Conservation (phyloP, 1,284 basidiomycete genomes). For the Trametes versicolor region DNA sequence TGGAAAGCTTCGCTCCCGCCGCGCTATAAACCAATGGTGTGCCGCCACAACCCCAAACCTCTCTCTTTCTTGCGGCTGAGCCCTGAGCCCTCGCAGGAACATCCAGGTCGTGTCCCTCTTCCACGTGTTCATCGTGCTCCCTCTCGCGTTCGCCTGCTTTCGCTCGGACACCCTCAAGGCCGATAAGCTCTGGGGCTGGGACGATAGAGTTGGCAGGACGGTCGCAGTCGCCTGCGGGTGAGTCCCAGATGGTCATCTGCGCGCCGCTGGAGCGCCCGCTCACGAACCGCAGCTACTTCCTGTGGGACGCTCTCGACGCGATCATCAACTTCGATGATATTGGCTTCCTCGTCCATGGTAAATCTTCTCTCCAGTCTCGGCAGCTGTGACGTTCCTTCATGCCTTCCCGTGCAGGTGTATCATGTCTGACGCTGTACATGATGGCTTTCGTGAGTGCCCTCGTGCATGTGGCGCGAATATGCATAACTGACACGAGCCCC, state of each 20-base stretch:
- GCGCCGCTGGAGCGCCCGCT: conserved; percentile 17
- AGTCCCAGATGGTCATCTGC: conserved; percentile 35
- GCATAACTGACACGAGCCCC: not conserved
- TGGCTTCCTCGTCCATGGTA: conserved; percentile 76
- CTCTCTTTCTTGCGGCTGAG: not conserved
- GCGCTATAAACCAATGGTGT: conserved; percentile 65
- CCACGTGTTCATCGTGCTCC: conserved; percentile 62
- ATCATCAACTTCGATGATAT: conserved; percentile 62
- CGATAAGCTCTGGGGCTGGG: conserved; percentile 69
- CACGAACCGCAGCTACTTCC: conserved; percentile 57
- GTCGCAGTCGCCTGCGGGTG: conserved; percentile 65
- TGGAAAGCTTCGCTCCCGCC: conserved; percentile 49
- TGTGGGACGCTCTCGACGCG: conserved; percentile 72
- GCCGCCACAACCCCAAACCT: conserved; percentile 6
- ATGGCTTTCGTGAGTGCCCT: conserved; percentile 64
- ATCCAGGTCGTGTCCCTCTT: conserved; percentile 66
- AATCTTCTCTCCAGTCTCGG: conserved; percentile 12
- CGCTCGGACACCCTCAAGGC: conserved; percentile 50
- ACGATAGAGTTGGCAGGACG: conserved; percentile 55
- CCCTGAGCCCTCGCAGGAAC: conserved; percentile 39
- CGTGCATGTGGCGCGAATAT: not conserved
- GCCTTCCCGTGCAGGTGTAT: conserved; percentile 52
- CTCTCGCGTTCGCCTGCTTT: conserved; percentile 55
- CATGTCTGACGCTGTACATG: conserved; percentile 67
- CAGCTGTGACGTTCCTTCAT: not conserved